Conservation (phyloP, 345 rosid genomes). For the Salix caprea region DNA sequence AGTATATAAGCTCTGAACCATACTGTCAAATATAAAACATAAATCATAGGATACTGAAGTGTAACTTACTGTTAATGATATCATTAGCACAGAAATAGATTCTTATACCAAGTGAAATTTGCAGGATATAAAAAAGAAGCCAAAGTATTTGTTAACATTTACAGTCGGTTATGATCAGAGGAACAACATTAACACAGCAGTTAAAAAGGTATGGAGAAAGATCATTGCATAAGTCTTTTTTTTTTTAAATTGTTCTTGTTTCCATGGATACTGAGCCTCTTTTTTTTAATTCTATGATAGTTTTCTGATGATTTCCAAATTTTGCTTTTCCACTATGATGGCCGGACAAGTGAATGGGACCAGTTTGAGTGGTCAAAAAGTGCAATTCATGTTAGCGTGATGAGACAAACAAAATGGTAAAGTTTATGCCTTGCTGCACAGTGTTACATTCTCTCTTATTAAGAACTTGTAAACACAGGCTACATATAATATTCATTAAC, state of each 20-base stretch:
- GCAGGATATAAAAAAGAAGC: constrained; percentile 80
- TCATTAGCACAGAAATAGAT: no score
- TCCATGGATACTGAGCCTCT: constrained; percentile 23
- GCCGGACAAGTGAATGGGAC: constrained; percentile 86
- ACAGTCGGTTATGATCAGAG: constrained; percentile 81
- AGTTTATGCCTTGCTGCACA: not conserved
- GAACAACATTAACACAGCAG: constrained; percentile 56
- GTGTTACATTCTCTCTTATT: not conserved
- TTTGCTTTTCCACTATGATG: constrained; percentile 89
- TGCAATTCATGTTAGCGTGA: constrained; percentile 72
- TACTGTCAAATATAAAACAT: no score
- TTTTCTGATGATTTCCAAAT: constrained; percentile 85
- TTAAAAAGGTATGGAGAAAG: constrained; percentile 59
- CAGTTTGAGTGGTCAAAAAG: constrained; percentile 81
- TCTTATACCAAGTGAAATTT: not conserved
- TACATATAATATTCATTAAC: not conserved
- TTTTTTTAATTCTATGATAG: constrained; percentile 38
- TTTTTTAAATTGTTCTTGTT: not conserved
- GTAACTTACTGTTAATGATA: no score
- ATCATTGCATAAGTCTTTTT: not conserved
- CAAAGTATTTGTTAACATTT: constrained; percentile 74
- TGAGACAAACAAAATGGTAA: constrained; percentile 59
- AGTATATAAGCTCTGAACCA: no score
- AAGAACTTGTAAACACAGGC: not conserved
- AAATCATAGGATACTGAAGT: no score